Conservation (phyloP, 208 protist species). For the Vickermania ingenoplastis region DNA sequence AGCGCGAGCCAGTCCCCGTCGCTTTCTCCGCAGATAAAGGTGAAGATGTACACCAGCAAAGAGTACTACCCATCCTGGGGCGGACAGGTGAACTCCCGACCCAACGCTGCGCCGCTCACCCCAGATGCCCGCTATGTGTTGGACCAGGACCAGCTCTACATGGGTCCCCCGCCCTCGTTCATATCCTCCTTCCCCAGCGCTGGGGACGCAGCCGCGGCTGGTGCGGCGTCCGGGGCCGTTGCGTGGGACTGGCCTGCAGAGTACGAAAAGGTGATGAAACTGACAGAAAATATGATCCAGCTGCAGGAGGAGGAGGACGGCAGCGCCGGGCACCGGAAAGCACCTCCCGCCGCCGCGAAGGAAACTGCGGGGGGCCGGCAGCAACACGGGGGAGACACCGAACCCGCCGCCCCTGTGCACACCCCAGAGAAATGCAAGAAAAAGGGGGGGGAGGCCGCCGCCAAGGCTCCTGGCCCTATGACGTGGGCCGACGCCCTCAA, state of each 20-base stretch:
- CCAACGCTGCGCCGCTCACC: no score
- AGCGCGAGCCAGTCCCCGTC: no score
- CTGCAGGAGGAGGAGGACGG: slow-evolving; percentile 34
- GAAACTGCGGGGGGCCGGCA: slow-evolving; percentile 2
- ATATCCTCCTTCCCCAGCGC: background rate
- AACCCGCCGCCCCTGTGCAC: no score
- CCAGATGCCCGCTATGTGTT: no score
- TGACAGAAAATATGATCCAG: slow-evolving; percentile 57
- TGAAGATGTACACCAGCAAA: background rate
- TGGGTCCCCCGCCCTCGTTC: background rate
- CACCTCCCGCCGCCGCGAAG: background rate
- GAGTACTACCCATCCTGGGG: slow-evolving; percentile 4
- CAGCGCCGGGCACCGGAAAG: background rate
- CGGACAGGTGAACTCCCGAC: no score
- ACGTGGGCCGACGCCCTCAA: background rate
- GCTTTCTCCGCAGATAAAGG: background rate
- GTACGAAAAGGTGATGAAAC: slow-evolving; percentile 61
- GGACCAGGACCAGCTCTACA: no score
- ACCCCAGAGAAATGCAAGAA: background rate
- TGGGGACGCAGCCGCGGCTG: background rate
- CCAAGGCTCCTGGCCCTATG: background rate
- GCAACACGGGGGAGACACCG: slow-evolving; percentile 15
- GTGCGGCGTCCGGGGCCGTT: slow-evolving; percentile 7
- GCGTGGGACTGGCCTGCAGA: slow-evolving; percentile 50
- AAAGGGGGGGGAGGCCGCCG: background rate